These are phyloP conservation scores for Wickerhamiella lipophila DNA, from an alignment of 805 yeast species.

Conservation along the genomic window DNA sequence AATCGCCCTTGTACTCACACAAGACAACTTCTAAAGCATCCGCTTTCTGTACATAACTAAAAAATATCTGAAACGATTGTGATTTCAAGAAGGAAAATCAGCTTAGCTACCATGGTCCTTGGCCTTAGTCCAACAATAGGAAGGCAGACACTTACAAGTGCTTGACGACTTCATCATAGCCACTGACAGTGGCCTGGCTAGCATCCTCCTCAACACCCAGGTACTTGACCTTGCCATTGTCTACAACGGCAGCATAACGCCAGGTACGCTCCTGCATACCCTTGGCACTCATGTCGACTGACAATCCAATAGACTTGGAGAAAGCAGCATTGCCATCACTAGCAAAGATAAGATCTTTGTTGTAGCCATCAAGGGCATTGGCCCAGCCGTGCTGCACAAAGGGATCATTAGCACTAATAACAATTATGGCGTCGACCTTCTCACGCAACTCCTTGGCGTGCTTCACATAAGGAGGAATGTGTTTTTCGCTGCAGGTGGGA, in stretches of 20 bases:
- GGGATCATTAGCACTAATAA: conserved; percentile 75
- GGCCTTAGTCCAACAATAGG: too few relatives aligned
- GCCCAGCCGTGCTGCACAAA: conserved; percentile 80
- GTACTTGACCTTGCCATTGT: conserved; percentile 57
- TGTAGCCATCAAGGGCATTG: conserved; percentile 27
- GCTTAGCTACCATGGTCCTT: too few relatives aligned
- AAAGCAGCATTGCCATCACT: conserved; percentile 73
- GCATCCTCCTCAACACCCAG: conserved; percentile 71
- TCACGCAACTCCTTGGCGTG: conserved; percentile 39
- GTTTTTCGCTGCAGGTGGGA: conserved; percentile 61
- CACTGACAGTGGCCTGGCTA: conserved; percentile 38
- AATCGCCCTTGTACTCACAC: too few relatives aligned
- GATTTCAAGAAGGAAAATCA: too few relatives aligned
- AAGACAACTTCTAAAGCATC: too few relatives aligned
- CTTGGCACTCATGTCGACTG: conserved; percentile 55
- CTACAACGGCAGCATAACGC: conserved; percentile 64
- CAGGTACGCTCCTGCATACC: conserved; percentile 65
- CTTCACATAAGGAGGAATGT: conserved; percentile 61
- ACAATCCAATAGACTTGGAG: conserved; percentile 47
- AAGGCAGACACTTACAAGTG: conserved; percentile 16
- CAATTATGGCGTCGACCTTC: conserved; percentile 44
- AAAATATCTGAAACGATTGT: too few relatives aligned
- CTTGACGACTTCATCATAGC: conserved; percentile 23
- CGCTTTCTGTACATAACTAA: too few relatives aligned
- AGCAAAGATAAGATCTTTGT: conserved; percentile 39